Evolutionary conservation across 306 rosid species (phyloP).

Genomic region (Sicyos baderoa): DNA sequence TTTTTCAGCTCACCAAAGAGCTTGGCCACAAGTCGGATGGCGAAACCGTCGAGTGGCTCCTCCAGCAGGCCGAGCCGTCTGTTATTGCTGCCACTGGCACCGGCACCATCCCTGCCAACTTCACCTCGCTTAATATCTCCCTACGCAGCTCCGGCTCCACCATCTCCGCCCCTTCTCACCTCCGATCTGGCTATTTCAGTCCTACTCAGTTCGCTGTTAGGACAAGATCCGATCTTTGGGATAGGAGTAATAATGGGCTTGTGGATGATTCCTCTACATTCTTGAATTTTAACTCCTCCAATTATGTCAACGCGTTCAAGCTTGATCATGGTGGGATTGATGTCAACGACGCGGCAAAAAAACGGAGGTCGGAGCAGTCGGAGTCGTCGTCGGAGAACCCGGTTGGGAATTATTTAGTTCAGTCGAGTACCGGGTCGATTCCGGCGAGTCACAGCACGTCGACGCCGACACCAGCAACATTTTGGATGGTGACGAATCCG

Average conservation of each 20-base stretch:
- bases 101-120: slow-evolving; percentile 90
- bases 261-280: slow-evolving; percentile 28
- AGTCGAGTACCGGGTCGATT: slow-evolving; percentile 56
- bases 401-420: slow-evolving; percentile 58
- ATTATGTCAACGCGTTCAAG: slow-evolving; percentile 20
- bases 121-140: slow-evolving; percentile 82
- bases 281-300: slow-evolving; percentile 46
- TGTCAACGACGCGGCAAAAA: slow-evolving; percentile 36
- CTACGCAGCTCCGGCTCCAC: slow-evolving; percentile 90
- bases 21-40: slow-evolving; percentile 92
- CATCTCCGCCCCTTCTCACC: slow-evolving; percentile 82
- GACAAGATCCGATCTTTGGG: slow-evolving; percentile 38
- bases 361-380: slow-evolving; percentile 38
- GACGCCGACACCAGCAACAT: slow-evolving; percentile 57
- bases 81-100: slow-evolving; percentile 94
- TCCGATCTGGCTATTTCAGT: slow-evolving; percentile 43
- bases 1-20: slow-evolving; percentile 80
- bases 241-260: slow-evolving; percentile 27
- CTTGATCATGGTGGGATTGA: slow-evolving; percentile 30
- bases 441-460: slow-evolving; percentile 49
- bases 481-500: slow-evolving; percentile 63
- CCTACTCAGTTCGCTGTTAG: slow-evolving; percentile 31
- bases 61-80: slow-evolving; percentile 84
- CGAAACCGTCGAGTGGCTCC: slow-evolving; percentile 52
- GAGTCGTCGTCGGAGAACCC: slow-evolving; percentile 46